A percentile compares a stretch with the other conserved stretches of the same genome.
phyloP scores from a whole-genome alignment of 495 filamentous ascomycete genomes.

The Cercophora samala region DNA sequence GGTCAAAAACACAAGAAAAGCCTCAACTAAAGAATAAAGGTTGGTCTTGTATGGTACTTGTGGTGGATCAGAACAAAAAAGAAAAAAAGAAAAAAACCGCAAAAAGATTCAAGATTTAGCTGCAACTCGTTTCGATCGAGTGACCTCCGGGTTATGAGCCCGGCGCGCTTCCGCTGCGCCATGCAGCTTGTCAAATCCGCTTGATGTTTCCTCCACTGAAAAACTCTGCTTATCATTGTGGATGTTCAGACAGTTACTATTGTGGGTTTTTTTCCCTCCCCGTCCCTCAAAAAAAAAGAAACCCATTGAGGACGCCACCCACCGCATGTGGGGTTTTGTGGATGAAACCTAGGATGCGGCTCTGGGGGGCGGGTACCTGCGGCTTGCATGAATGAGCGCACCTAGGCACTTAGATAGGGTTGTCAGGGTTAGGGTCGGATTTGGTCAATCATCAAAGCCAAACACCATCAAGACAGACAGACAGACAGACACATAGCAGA shows the following conservation, averaged over 20 bases:
- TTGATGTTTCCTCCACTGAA: neutral
- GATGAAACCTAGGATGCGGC: neutral
- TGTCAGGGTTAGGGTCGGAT: too few species aligned
- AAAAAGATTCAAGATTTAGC: slow-evolving; percentile 19
- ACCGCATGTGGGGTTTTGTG: neutral
- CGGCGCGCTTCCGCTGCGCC: slow-evolving; percentile 33
- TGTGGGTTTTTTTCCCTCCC: neutral
- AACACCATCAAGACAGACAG: too few species aligned
- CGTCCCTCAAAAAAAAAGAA: too few species aligned
- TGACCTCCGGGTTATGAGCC: slow-evolving; percentile 35
- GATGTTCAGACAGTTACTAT: neutral
- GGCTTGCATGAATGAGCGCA: too few species aligned
- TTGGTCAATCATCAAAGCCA: too few species aligned
- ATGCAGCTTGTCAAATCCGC: slow-evolving; percentile 17
- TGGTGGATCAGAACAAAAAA: neutral
- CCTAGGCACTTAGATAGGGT: too few species aligned
- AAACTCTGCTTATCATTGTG: neutral
- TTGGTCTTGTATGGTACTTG: too few species aligned
- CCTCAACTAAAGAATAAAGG: too few species aligned
- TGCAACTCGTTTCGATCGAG: slow-evolving; percentile 32
- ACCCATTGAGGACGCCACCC: neutral
- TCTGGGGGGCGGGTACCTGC: neutral
- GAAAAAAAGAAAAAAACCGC: slow-evolving; percentile 7
- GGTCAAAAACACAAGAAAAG: too few species aligned
- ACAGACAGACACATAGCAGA: too few species aligned